A percentile compares a stretch with the other conserved stretches of the same genome.
Conservation (phyloP, 2,329 filamentous ascomycete genomes). For the Acarospora socialis region DNA sequence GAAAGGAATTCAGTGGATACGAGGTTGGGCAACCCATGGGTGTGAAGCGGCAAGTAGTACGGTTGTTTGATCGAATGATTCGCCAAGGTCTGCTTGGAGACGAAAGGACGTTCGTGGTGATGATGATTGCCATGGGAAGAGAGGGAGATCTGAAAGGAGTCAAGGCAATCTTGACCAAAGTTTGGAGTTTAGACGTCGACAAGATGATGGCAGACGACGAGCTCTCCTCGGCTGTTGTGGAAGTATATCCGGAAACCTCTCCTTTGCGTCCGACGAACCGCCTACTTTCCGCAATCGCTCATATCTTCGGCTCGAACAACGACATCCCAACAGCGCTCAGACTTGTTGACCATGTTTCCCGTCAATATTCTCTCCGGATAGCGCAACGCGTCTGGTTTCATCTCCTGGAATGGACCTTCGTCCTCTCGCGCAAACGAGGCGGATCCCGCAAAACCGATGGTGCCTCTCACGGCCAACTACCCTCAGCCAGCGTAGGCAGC, state of each 20-base stretch:
- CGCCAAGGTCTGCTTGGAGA: slow-evolving; percentile 29
- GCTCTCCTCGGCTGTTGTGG: slow-evolving; percentile 22
- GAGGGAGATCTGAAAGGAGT: slow-evolving; percentile 37
- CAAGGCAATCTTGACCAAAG: slow-evolving; percentile 33
- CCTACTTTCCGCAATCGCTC: slow-evolving; percentile 52
- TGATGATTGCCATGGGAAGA: slow-evolving; percentile 39
- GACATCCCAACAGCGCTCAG: slow-evolving; percentile 44
- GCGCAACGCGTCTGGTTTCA: slow-evolving; percentile 47
- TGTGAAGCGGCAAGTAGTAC: slow-evolving; percentile 23
- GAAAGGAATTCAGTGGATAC: slow-evolving; percentile 8
- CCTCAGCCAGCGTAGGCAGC: slow-evolving; percentile 30
- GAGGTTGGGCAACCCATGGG: slow-evolving; percentile 15
- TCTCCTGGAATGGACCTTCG: slow-evolving; percentile 52
- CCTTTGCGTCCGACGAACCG: slow-evolving; percentile 43
- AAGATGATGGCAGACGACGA: slow-evolving; percentile 24
- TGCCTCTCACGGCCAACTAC: slow-evolving; percentile 24
- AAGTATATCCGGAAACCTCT: slow-evolving; percentile 32
- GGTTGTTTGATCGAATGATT: slow-evolving; percentile 36
- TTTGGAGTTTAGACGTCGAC: slow-evolving; percentile 41
- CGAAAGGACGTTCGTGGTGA: slow-evolving; percentile 37
- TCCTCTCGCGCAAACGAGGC: slow-evolving; percentile 35
- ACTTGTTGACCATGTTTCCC: slow-evolving; percentile 48
- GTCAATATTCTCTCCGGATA: slow-evolving; percentile 44
- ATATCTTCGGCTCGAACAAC: slow-evolving; percentile 53
- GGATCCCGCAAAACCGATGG: slow-evolving; percentile 17